Percentiles rank a stretch among this genome's conserved stretches.
Evolutionary conservation across 345 rosid genomes (phyloP).

Genomic region (Pseudoturritis turrita): DNA sequence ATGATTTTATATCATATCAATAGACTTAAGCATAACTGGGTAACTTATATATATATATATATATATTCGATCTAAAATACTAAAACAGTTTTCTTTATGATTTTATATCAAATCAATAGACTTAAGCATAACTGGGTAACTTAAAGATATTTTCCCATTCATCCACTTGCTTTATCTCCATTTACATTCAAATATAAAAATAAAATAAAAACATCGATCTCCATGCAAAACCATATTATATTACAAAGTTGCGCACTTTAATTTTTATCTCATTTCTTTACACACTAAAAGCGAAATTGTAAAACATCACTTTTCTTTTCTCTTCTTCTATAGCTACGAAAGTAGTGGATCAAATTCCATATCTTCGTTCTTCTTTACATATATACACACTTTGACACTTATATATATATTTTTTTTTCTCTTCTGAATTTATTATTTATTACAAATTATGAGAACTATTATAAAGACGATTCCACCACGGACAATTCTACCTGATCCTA

Average conservation of each 20-base stretch:
- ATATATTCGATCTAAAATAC: neutral
- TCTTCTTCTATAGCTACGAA: slow-evolving; percentile 21
- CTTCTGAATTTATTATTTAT: too few relatives aligned
- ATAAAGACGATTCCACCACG: too few relatives aligned
- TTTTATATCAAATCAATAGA: slow-evolving; percentile 4
- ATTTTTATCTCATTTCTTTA: slow-evolving; percentile 12
- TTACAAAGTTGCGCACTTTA: slow-evolving; percentile 8
- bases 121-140: neutral
- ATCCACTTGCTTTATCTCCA: slow-evolving; percentile 4
- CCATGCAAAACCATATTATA: slow-evolving; percentile 30
- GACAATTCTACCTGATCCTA: too few relatives aligned
- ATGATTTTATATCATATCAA: neutral
- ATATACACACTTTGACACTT: too few relatives aligned
- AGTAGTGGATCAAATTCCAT: slow-evolving; percentile 17
- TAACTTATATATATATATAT: neutral
- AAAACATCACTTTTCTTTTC: slow-evolving; percentile 7
- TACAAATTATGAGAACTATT: too few relatives aligned
- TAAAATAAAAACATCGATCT: slow-evolving; percentile 4
- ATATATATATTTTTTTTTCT: too few relatives aligned
- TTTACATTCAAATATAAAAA: neutral
- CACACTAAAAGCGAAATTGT: slow-evolving; percentile 26
- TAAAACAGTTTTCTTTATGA: neutral
- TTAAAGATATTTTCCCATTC: slow-evolving; percentile 21
- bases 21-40: neutral
- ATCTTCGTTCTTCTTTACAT: neutral